Base-by-base conservation (phyloP, 2,329 filamentous ascomycete genomes). In the Fusarium virguliforme region DNA sequence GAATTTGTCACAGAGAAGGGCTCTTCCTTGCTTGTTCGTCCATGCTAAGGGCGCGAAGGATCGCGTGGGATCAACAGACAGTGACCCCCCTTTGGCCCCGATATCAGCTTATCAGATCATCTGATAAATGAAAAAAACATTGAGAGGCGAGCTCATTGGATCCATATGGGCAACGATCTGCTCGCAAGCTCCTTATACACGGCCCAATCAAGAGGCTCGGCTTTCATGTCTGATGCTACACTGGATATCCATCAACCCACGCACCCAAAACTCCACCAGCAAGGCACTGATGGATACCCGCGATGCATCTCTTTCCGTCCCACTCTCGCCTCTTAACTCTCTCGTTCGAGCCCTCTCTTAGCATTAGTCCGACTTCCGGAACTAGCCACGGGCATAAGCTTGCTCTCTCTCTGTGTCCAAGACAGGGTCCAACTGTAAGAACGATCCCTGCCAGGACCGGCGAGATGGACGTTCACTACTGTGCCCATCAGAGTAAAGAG, bases 81-180 rank as follows among this genome's bases (percentile, higher is more conserved):
- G 18, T 18, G 8, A 38, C 57, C 43, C 48, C 61, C 40, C 30
- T 55, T 56, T 37, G n/a, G 18, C 59, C 53, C 30, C 37, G 53
- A 35, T 54, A 46, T 58, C 54, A 61, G 53, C 67, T 67, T 62
- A 70, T 71, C 65, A 53, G 69, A 71, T 69, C 41, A 69, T 72
- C 70, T 65, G 70, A 72, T 72, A 72, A 72, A 38, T 15, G 43
- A 41, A 61, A 28, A 32, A 18, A 4, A 55, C n/a, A 53, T 15
- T 46, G 24, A 46, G 41, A 34, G 24, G 34, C 24, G 43, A 34
- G 10, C 18, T 15, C 26, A 18, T 41, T 48, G 32, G 35, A 37
- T 51, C 22, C 6, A 50, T 56, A 13, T 18, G 2, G 54, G 68
- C 22, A 62, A 38, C 41, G 68, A 72, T 72, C 53, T 22, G 30